Conservation (phyloP, 768 basidiomycete species). For the Naganishia friedmannii region DNA sequence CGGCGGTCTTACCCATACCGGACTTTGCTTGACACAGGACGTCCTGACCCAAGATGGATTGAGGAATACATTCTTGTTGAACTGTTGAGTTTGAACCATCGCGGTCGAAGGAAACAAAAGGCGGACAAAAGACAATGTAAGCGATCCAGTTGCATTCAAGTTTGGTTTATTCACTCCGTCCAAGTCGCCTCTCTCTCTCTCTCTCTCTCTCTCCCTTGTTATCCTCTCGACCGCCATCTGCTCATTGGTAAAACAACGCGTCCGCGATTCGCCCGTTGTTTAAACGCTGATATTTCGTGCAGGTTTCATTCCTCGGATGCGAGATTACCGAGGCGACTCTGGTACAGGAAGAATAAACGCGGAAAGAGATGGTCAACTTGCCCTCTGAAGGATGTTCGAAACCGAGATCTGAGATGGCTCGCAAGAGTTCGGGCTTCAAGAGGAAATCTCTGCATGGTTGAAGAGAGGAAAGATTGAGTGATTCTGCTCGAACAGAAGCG, state of each 20-base stretch:
- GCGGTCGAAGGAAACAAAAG: not conserved
- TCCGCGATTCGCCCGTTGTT: not conserved
- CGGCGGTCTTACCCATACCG: conserved; percentile 88
- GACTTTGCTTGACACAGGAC: conserved; percentile 99
- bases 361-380: conserved; percentile 50
- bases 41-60: conserved; percentile 98
- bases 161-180: conserved; percentile 6
- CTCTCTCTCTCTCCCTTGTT: too few species aligned
- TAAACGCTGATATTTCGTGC: not conserved
- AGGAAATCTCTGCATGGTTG: conserved; percentile 77
- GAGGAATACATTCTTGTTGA: conserved; percentile 99
- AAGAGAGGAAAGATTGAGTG: not conserved
- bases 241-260: not conserved
- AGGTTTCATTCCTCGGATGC: not conserved
- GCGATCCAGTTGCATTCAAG: conserved; percentile 9
- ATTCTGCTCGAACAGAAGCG: not conserved
- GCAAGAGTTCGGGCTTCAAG: conserved; percentile 91
- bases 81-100: conserved; percentile 58
- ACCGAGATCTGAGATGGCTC: conserved; percentile 98
- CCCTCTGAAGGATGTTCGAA: conserved; percentile 99
- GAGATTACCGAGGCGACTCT: conserved; percentile 22
- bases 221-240: not conserved
- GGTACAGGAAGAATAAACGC: conserved; percentile 3
- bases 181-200: not conserved
- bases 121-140: conserved; percentile 27